Percentiles rank a stretch among this genome's conserved stretches.
phyloP scores from a whole-genome alignment of 345 rosid species.

The Zanthoxylum bungeanum region DNA sequence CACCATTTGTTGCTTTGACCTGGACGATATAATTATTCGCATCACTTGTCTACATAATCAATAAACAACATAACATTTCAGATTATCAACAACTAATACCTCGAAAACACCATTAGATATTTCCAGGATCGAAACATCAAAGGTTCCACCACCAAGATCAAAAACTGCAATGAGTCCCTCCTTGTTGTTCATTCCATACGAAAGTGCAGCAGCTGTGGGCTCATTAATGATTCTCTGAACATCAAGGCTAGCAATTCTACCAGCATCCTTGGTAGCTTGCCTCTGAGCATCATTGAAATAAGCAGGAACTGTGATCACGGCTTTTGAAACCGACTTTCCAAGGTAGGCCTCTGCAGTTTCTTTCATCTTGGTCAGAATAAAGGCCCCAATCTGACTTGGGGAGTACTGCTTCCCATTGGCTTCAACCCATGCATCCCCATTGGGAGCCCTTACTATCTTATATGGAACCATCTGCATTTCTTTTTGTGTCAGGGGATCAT shows the following conservation, averaged over 20 bases:
- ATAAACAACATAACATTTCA: not conserved
- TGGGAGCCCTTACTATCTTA: constrained; percentile 82
- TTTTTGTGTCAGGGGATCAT: constrained; percentile 76
- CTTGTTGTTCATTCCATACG: constrained; percentile 88
- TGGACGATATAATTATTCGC: constrained; percentile 13
- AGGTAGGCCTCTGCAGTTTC: constrained; percentile 89
- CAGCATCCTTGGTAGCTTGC: constrained; percentile 97
- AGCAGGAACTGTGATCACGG: constrained; percentile 90
- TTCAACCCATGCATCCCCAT: constrained; percentile 96
- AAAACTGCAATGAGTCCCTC: constrained; percentile 94
- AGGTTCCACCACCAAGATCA: constrained; percentile 93
- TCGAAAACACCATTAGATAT: constrained; percentile 94
- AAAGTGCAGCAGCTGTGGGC: constrained; percentile 95
- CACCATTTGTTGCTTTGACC: constrained; percentile 98
- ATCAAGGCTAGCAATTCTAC: constrained; percentile 85
- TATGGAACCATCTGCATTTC: constrained; percentile 91
- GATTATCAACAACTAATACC: constrained; percentile 28
- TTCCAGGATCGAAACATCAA: constrained; percentile 83
- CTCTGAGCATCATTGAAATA: constrained; percentile 96
- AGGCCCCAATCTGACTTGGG: constrained; percentile 87
- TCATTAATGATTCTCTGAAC: constrained; percentile 89
- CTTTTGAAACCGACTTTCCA: constrained; percentile 65
- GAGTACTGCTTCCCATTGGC: constrained; percentile 80
- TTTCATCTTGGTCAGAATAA: constrained; percentile 79
- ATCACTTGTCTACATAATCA: not conserved